These are phyloP conservation scores for Gleditsia sinensis DNA, from an alignment of 306 rosid genomes.

Conservation along the genomic window DNA sequence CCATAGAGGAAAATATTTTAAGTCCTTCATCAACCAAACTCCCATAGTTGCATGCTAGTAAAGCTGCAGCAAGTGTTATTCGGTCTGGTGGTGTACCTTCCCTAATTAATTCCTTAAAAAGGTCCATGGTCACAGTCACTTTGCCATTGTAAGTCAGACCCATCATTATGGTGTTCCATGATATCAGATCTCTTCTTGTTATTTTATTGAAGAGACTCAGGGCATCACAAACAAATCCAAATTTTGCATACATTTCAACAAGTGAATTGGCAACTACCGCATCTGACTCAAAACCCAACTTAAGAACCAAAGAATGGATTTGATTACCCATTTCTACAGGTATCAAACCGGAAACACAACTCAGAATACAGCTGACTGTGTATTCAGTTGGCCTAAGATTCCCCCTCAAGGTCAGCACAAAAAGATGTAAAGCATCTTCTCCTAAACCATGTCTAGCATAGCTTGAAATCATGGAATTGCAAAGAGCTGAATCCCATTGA, in stretches of 20 bases:
- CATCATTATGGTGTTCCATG: conserved; percentile 78
- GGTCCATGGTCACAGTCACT: conserved; percentile 46
- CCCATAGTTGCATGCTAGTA: conserved; percentile 74
- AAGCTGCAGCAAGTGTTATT: conserved; percentile 66
- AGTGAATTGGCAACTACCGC: conserved; percentile 70
- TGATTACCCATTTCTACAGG: conserved; percentile 63
- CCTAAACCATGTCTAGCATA: conserved; percentile 54
- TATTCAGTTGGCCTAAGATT: conserved; percentile 73
- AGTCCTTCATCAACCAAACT: conserved; percentile 66
- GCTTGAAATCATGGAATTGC: conserved; percentile 86
- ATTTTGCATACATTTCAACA: conserved; percentile 67
- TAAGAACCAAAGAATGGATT: conserved; percentile 70
- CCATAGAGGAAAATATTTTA: conserved; percentile 59
- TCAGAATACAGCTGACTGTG: conserved; percentile 67
- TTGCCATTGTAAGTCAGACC: conserved; percentile 68
- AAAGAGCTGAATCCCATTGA: conserved; percentile 61
- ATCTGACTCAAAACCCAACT: conserved; percentile 69
- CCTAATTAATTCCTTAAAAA: conserved; percentile 45
- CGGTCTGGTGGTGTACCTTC: conserved; percentile 56
- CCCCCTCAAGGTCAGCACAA: conserved; percentile 60
- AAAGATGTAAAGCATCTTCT: conserved; percentile 59
- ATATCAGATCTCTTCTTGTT: conserved; percentile 63
- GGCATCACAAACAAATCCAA: conserved; percentile 62
- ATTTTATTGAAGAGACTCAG: conserved; percentile 52
- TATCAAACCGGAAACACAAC: conserved; percentile 53